Percentiles rank a stretch among this genome's conserved stretches.
These are phyloP conservation scores for Phytophthora podocarpi DNA, from an alignment of 352 stramenopile species.

Conservation along the genomic window DNA sequence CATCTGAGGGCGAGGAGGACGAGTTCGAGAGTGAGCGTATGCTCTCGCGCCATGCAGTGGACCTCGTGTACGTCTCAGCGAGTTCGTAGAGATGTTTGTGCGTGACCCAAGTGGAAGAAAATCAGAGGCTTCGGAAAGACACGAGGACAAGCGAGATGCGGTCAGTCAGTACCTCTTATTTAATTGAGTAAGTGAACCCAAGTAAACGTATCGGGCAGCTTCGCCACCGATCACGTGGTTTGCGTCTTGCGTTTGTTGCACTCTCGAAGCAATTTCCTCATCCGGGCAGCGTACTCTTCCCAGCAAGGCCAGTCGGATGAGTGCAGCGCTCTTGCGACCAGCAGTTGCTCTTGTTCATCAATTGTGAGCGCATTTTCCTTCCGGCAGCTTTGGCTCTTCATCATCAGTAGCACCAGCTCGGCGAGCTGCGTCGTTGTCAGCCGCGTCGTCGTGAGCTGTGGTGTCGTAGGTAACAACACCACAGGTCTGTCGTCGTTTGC, in stretches of 20 bases:
- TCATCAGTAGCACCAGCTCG: slow-evolving; percentile 43
- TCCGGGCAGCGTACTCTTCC: slow-evolving; percentile 29
- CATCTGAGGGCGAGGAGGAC: slow-evolving; percentile 42
- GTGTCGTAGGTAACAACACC: background rate
- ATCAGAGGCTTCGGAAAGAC: slow-evolving; percentile 1
- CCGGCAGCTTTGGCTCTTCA: slow-evolving; percentile 48
- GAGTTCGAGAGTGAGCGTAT: slow-evolving; percentile 26
- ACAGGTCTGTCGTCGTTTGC: slow-evolving; percentile 3
- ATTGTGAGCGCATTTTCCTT: slow-evolving; percentile 31
- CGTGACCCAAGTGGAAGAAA: background rate
- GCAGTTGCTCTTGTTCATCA: slow-evolving; percentile 23
- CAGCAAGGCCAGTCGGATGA: slow-evolving; percentile 22
- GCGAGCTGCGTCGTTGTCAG: slow-evolving; percentile 23
- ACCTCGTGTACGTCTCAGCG: slow-evolving; percentile 23
- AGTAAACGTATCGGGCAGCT: background rate
- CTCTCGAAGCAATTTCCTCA: slow-evolving; percentile 29
- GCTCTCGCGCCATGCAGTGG: slow-evolving; percentile 16
- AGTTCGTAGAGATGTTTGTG: slow-evolving; percentile 11
- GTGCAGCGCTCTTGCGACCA: slow-evolving; percentile 5
- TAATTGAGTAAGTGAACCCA: slow-evolving; percentile 16
- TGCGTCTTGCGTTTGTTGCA: slow-evolving; percentile 22
- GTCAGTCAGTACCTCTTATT: slow-evolving; percentile 37
- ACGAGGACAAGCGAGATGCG: slow-evolving; percentile 15
- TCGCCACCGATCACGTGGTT: background rate
- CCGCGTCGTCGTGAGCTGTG: background rate